Percentiles rank a stretch among this genome's conserved stretches.
Conservation (phyloP, 441 rosid genomes). For the Gossypium gossypioides region DNA sequence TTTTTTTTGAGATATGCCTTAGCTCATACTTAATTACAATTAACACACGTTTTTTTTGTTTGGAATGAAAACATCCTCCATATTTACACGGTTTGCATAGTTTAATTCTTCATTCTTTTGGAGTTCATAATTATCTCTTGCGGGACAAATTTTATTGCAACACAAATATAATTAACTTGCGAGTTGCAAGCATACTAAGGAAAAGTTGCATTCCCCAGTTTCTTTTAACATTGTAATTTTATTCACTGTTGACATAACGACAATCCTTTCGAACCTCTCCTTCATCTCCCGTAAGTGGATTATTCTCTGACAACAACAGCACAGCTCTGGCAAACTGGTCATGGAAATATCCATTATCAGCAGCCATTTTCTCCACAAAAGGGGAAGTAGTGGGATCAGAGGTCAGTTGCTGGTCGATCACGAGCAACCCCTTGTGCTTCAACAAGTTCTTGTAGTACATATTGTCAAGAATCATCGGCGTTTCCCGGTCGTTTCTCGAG, state of each 20-base stretch:
- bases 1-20: no score
- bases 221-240: background rate
- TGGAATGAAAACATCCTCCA: no score
- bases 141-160: background rate
- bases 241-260: conserved; percentile 41
- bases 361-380: conserved; percentile 57
- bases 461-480: conserved; percentile 78
- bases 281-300: conserved; percentile 48
- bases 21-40: no score
- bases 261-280: conserved; percentile 79
- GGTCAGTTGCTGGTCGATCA: conserved; percentile 52
- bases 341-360: conserved; percentile 59
- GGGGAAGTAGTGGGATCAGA: conserved; percentile 54
- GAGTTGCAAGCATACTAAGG: background rate
- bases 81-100: no score
- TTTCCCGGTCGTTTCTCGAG: conserved; percentile 59
- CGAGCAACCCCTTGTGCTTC: conserved; percentile 52
- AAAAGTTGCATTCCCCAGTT: background rate
- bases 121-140: no score
- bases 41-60: no score
- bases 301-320: conserved; percentile 56
- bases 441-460: conserved; percentile 53
- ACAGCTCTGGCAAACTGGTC: conserved; percentile 57
- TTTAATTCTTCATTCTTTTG: no score
- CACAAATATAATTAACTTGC: background rate